Base-by-base conservation (phyloP, 2,329 filamentous ascomycete genomes). In the Nigrospora oryzae region DNA sequence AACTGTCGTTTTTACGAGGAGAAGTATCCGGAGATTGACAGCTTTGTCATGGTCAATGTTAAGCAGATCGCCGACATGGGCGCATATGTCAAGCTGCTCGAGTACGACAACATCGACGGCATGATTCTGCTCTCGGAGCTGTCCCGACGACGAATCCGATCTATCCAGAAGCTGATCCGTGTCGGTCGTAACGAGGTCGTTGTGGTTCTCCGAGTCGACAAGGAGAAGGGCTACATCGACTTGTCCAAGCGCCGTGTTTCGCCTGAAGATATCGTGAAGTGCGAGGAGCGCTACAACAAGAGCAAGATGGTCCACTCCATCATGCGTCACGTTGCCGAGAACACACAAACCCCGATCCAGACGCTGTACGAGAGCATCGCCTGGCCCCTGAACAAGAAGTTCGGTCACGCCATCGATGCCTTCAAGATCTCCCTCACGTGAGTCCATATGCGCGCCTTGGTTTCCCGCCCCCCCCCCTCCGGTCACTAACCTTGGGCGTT, bases 61-160 rank as follows among this genome's bases (percentile, higher is more conserved):
- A 95, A 95, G 81, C 89, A 95, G 86, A 98, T 98, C 65, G 93
- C 93, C 67, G 94, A 98, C 71, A 98, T 98, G 94, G 93, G 93
- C 68, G 93, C 94, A 60, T 98, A 98, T 68, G 94, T 98, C 63
- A 98, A 98, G 74, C 84, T 98, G 46, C 84, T 98, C 58, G 93
- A 98, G 74, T 98, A 98, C 72, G 93, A 98, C 71, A 96, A 97
- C 73, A 98, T 98, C 62, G 94, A 98, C 66, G 93, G 93, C 81
- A 98, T 98, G 94, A 98, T 98, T 62, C 75, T 98, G 55, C 88
- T 98, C 54, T 95, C 89, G 60, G 93, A 98, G 71, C 81, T 98
- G 53, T 98, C 94, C 48, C 83, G 93, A 77, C 82, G 93, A 80
- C 93, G 93, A 84, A 98, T 98, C 62, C 78, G 93, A 75, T 89